These are phyloP conservation scores for Parachaetomium inaequale DNA, from an alignment of 495 filamentous ascomycete species.

Conservation along the genomic window DNA sequence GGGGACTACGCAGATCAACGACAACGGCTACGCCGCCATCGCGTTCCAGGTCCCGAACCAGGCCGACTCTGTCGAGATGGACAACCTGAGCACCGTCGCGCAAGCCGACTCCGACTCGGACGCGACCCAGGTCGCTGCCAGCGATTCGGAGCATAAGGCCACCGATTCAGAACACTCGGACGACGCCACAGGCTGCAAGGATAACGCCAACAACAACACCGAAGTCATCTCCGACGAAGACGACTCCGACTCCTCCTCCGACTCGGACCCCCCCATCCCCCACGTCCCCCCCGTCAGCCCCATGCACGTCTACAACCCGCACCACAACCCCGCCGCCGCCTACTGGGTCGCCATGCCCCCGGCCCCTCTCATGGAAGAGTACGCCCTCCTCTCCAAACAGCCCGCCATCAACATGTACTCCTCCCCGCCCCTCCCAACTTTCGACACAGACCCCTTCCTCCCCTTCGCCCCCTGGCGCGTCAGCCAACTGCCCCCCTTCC, in stretches of 20 bases:
- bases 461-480: constrained; percentile 6
- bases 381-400: background rate
- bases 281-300: background rate
- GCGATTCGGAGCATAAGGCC: background rate
- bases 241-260: background rate
- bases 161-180: background rate
- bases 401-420: background rate
- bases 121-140: background rate
- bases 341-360: background rate
- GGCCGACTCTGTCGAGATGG: background rate
- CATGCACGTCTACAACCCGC: background rate
- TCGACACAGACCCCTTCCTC: constrained; percentile 3
- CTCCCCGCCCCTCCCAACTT: background rate
- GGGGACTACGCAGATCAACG: background rate
- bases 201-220: background rate
- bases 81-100: background rate
- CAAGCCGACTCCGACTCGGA: background rate
- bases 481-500: background rate
- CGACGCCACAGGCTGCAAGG: background rate
- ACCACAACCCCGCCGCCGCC: background rate
- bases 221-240: background rate
- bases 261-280: background rate
- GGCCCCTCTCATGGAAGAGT: background rate
- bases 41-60: background rate
- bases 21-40: background rate